phyloP scores from a whole-genome alignment of 169 alveolate species.

The Amoebophrya sp. region DNA sequence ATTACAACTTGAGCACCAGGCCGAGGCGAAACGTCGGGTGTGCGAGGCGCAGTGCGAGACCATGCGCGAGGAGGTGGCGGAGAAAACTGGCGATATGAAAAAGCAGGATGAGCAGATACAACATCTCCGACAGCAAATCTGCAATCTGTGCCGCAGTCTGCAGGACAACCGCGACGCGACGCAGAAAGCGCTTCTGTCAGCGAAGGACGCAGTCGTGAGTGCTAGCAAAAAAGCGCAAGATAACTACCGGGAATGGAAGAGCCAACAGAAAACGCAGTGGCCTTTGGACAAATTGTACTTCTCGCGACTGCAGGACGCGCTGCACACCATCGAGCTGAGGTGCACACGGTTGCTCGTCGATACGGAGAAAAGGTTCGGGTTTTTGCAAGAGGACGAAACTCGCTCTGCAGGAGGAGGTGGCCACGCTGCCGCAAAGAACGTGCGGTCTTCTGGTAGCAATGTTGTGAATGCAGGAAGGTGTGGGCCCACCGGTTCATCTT shows the following conservation, averaged over 20 bases:
- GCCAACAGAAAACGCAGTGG: conserved; percentile 16
- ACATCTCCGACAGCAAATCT: neutral
- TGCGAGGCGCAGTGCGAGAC: neutral
- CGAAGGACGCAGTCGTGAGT: neutral
- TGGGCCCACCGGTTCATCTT: too few species aligned
- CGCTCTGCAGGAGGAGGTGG: too few species aligned
- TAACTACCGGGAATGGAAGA: neutral
- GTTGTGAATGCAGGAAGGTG: too few species aligned
- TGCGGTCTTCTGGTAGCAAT: too few species aligned
- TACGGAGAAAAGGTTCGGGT: neutral
- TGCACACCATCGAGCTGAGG: neutral
- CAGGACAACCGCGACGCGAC: neutral
- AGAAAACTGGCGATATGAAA: neutral
- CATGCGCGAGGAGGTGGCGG: neutral
- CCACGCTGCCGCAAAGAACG: too few species aligned
- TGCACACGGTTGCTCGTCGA: neutral
- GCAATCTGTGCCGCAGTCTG: neutral
- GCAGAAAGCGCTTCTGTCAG: neutral
- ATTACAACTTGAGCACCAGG: neutral
- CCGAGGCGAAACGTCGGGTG: neutral
- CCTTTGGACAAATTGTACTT: neutral
- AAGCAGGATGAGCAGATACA: too few species aligned
- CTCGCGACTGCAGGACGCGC: neutral
- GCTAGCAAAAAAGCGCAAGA: neutral
- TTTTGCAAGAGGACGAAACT: neutral